A percentile compares a stretch with the other conserved stretches of the same genome.
Conservation (phyloP, 805 yeast genomes). For the Babjeviella inositovora region DNA sequence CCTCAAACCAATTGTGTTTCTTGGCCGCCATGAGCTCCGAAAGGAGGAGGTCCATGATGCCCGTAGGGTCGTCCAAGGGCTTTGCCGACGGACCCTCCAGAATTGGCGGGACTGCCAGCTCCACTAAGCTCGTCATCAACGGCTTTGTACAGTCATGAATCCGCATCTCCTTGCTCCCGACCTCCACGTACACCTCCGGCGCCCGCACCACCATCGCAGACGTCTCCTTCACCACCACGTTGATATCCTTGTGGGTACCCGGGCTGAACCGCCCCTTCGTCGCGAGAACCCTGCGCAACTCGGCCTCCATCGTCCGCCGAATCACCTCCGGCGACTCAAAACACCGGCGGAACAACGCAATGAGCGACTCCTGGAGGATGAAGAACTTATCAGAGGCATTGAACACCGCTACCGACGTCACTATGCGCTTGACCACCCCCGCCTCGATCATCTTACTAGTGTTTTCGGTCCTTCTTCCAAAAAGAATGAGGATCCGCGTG, state of each 20-base stretch:
- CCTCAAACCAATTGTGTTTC: conserved; percentile 1
- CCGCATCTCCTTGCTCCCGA: conserved; percentile 20
- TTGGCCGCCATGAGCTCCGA: conserved; percentile 40
- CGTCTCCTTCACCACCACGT: conserved; percentile 29
- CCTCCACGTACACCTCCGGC: conserved; percentile 29
- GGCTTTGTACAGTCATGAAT: conserved; percentile 27
- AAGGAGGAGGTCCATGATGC: conserved; percentile 47
- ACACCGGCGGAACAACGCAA: conserved; percentile 47
- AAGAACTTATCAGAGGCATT: conserved; percentile 15
- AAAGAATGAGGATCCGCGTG: conserved; percentile 37
- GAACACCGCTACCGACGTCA: conserved; percentile 20
- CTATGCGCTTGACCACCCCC: conserved; percentile 26
- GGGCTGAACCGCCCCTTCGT: too few species aligned
- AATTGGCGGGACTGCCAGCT: conserved; percentile 6
- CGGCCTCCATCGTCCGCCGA: too few species aligned
- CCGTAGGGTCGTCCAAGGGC: too few species aligned
- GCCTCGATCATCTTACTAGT: conserved; percentile 26
- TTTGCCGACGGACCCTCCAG: conserved; percentile 5
- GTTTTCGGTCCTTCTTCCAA: conserved; percentile 23
- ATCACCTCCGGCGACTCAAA: conserved; percentile 45
- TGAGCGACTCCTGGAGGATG: conserved; percentile 26
- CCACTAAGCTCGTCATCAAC: too few species aligned
- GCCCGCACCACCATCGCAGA: conserved; percentile 28
- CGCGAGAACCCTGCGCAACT: too few species aligned
- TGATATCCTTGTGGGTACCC: conserved; percentile 25